phyloP scores from a whole-genome alignment of 352 stramenopile species.

The Ophiocytium majus region DNA sequence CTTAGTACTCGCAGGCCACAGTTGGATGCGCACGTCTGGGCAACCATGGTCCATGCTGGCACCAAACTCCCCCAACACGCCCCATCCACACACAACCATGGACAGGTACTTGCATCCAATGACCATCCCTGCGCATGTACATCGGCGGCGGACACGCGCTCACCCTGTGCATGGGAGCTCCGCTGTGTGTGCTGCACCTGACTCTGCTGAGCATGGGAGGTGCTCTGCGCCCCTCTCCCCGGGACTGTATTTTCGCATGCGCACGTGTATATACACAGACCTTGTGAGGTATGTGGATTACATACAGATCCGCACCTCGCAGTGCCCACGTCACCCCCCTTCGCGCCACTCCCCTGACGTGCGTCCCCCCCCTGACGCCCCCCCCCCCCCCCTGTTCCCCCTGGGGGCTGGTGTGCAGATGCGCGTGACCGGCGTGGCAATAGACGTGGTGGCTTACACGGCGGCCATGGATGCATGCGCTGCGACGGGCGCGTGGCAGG shows the following conservation, averaged over 20 bases:
- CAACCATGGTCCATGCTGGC: too few species aligned
- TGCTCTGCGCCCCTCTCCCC: not conserved
- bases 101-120: too few species aligned
- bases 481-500: slow-evolving; percentile 36
- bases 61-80: too few species aligned
- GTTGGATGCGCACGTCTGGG: too few species aligned
- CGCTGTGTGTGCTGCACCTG: too few species aligned
- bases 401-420: slow-evolving; percentile 27
- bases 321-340: not conserved
- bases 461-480: slow-evolving; percentile 34
- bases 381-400: not conserved
- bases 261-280: not conserved
- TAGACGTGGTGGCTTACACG: slow-evolving; percentile 34
- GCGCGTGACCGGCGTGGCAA: slow-evolving; percentile 22
- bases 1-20: too few species aligned
- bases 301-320: not conserved
- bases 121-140: too few species aligned
- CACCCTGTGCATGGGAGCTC: too few species aligned
- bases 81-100: too few species aligned
- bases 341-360: not conserved
- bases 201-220: too few species aligned
- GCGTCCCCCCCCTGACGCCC: not conserved
- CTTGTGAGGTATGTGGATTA: not conserved
- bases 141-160: too few species aligned
- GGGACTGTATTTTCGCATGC: not conserved